Base-by-base conservation (phyloP, 2,329 filamentous ascomycete species). In the Huntiella abstrusa region DNA sequence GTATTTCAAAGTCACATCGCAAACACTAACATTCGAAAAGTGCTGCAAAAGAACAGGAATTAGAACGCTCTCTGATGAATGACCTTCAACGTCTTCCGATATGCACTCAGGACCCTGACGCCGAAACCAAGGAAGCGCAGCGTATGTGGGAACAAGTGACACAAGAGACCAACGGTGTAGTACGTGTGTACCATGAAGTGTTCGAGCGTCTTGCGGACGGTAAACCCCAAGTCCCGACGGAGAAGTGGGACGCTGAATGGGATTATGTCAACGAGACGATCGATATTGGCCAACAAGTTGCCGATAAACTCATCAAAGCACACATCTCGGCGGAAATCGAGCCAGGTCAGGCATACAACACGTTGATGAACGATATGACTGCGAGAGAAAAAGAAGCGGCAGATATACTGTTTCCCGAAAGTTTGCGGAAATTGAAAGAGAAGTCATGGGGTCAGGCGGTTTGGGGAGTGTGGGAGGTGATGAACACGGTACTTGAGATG, bases 401-500 rank as follows among this genome's bases (percentile, higher is more conserved):
- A 10, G 16, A 44, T 5, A 19, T 45, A 19, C 43, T 52, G 19
- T 51, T 52, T 33, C 22, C 42, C 32, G 45, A 51, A 19, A 52
- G 49, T 16, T 12, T 52, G 36, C 34, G 42, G 11, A 34, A 43
- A 35, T 17, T 50, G 35, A 39, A 39, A 22, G 32, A 45, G 11
- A 47, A 47, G 36, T 37, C 49, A 19, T 52, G 49, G 51, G 51
- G 51, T 5, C 41, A 51, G 43, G 48, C 37, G 1, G 41, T 47
- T 12, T 51, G 51, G 50, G 45, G 46, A 6, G 8, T 51, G 5
- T 52, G 47, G 40, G 45, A 50, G 16, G 45, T 43, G 33, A 41
- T 49, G 45, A 38, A 50, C 15, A 35, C 28, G 4, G 34, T 51
- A 11, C 33, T 41, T 15, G 41, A 45, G 12, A 48, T 50, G 19